Percentiles rank a stretch among this genome's conserved stretches.
Evolutionary conservation across 2,329 filamentous ascomycete species (phyloP).

Genomic region (Claviceps sp.): DNA sequence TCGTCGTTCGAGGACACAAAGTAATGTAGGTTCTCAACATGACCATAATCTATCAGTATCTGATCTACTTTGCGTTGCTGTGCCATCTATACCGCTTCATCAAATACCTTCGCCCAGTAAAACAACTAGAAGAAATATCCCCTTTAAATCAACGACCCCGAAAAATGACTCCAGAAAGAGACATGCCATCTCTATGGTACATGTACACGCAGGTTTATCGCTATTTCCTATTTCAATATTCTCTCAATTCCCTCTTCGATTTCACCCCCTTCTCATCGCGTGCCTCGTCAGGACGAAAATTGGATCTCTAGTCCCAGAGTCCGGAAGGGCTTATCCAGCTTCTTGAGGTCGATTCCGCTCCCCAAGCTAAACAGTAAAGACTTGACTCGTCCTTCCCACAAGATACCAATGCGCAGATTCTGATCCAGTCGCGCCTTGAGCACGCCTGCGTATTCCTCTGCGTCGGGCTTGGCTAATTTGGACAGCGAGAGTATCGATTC

Average conservation of each 20-base stretch:
- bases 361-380: constrained; percentile 86
- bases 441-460: constrained; percentile 67
- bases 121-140: too few relatives aligned
- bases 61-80: too few relatives aligned
- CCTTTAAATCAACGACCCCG: too few relatives aligned
- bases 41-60: too few relatives aligned
- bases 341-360: constrained; percentile 67
- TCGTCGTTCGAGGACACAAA: too few relatives aligned
- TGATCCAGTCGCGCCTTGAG: constrained; percentile 85
- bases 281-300: constrained; percentile 54
- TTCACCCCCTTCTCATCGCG: not conserved
- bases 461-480: constrained; percentile 21
- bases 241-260: not conserved
- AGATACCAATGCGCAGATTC: constrained; percentile 66
- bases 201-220: not conserved
- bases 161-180: too few relatives aligned
- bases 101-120: too few relatives aligned
- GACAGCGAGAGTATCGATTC: constrained; percentile 3
- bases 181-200: too few relatives aligned
- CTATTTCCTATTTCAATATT: not conserved
- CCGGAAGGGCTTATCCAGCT: constrained; percentile 62
- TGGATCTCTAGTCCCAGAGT: constrained; percentile 68
- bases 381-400: constrained; percentile 91
- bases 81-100: too few relatives aligned
- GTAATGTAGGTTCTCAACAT: too few relatives aligned